phyloP scores from a whole-genome alignment of 768 basidiomycete genomes.

The Gloeophyllum trabeum region DNA sequence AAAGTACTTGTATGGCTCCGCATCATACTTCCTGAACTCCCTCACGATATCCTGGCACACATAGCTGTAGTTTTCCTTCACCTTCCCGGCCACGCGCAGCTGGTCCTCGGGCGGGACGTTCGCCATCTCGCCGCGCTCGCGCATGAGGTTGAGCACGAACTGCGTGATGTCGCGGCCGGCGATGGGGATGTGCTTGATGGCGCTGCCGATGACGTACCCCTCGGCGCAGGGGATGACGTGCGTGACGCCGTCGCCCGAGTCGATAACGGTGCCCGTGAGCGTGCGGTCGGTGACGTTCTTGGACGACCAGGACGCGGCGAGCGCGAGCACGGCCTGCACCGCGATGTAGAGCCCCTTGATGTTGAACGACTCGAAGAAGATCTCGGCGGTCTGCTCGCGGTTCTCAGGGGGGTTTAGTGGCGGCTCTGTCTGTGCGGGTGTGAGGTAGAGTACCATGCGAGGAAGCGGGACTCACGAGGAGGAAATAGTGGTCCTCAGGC shows the following conservation, averaged over 20 bases:
- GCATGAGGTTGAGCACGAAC: constrained; percentile 91
- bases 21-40: constrained; percentile 97
- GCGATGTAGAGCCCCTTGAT: constrained; percentile 98
- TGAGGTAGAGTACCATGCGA: not conserved
- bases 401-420: constrained; percentile 98
- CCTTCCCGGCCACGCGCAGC: constrained; percentile 78
- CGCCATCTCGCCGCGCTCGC: constrained; percentile 88
- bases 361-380: constrained; percentile 99
- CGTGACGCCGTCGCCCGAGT: constrained; percentile 98
- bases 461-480: constrained; percentile 54
- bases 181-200: constrained; percentile 98
- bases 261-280: constrained; percentile 94
- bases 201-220: constrained; percentile 97
- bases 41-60: constrained; percentile 98
- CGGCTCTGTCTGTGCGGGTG: constrained; percentile 75
- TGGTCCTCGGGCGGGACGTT: constrained; percentile 95
- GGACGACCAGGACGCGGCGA: constrained; percentile 95
- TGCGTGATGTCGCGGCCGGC: constrained; percentile 96
- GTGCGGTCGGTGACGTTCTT: constrained; percentile 84
- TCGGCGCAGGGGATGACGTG: constrained; percentile 96
- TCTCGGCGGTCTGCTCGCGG: constrained; percentile 97
- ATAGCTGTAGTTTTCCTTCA: constrained; percentile 98
- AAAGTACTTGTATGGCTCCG: constrained; percentile 91
- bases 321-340: constrained; percentile 95
- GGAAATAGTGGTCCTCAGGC: constrained; percentile 98